Evolutionary conservation across 2,329 filamentous ascomycete species (phyloP), one percentile per base, ranked within the genome.

Genomic region (Plenodomus biglobosus): DNA sequence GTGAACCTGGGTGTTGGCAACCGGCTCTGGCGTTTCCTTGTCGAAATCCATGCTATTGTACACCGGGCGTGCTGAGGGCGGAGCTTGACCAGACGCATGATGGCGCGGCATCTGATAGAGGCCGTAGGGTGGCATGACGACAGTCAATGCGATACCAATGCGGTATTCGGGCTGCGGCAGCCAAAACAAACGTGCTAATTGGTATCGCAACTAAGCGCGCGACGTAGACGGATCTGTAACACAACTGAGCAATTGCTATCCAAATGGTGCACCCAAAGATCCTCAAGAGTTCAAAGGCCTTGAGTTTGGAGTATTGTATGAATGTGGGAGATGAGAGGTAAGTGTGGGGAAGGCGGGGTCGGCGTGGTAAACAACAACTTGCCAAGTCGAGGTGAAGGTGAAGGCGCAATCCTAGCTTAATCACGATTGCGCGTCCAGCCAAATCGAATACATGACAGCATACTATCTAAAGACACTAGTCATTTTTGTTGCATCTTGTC

Each of bases 21-120:
- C 21, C 15, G 27, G 15, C n/a, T 42, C 47, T 19, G 38, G 16
- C 13, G 46, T 27, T 8, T 52, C 49, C 3, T 42, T 44, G 13
- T 42, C 27, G 35, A 57, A 68, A 22, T 62, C 56, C 44, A 56
- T 62, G 35, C 55, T 60, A 48, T 58, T 68, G 53, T 52, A 68
- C 2, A 22, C 39, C 4, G 37, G 48, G 18, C 52, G 45, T 27
- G 47, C 18, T 21, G 20, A n/a, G n/a, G 44, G 21, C 13, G 40
- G 34, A 40, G 34, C 18, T 22, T 43, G 38, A 7, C 50, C 54
- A 32, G 57, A 50, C 0, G 59, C 35, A 35, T 67, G 58, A 34
- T 68, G 58, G 11, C 48, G 55, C 1, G 63, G 58, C 4, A 69
- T 48, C 2, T 43, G 11, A 24, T 65, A 68, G 32, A 69, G 56